Evolutionary conservation across 2,329 filamentous ascomycete species (phyloP), one percentile per base, ranked within the genome.

Genomic region (Exophiala bonariae): DNA sequence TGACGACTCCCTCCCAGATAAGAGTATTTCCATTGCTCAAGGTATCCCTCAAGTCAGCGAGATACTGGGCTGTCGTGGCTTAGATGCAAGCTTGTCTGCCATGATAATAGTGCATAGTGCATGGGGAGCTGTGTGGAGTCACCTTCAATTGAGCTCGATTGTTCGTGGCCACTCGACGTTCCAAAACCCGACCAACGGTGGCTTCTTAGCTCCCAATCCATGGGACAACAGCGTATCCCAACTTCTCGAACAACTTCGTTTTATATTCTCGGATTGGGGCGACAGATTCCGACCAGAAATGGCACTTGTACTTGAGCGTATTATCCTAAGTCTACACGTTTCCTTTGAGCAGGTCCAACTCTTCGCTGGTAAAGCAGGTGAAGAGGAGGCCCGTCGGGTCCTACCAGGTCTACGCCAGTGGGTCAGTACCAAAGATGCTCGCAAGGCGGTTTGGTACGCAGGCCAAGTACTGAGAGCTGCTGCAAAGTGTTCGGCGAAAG

Each of bases 401-500:
- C 66, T 65, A 19, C 59, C 66, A 9, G 61, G 59, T 1, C 61
- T 69, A 0, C 55, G 64, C 0, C 62, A 66, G 22, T 73, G 70
- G 68, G 66, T 64, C 3, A 59, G 62, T 6, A 64, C 62, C 11
- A 58, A 64, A 14, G 59, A 66, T 10, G 65, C 68, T 0, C 62
- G 71, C 2, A 49, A 62, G 3, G 79, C 83, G 8, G 61, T 87
- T 1, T 87, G 80, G 78, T 82, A 85, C 55, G 85, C 85, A 1
- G 84, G 82, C 0, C 85, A 87, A 62, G 74, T 86, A 1, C 62
- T 88, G 4, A 76, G 81, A 6, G 76, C 79, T 32, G 83, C 82
- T 2, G 78, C 76, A 58, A 50, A 67, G 38, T 77, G 83, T 38
- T 75, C 80, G 0, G 62, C 68, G 2, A 73, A 75, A 0, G 71